phyloP scores from a whole-genome alignment of 495 filamentous ascomycete species.

The Daldinia concentrica region DNA sequence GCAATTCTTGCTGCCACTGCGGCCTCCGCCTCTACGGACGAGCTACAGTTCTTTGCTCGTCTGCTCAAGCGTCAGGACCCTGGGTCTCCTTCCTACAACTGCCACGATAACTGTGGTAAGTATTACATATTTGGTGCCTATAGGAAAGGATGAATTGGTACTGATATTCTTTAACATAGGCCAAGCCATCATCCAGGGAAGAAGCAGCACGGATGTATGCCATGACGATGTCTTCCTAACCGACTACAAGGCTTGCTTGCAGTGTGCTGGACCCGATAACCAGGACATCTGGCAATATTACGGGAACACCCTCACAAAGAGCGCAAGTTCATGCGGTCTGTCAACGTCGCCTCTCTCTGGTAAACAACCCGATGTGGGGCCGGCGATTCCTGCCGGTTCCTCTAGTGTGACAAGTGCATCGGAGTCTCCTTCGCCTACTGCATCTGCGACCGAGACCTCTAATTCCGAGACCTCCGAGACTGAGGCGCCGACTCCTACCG shows the following conservation, averaged over 20 bases:
- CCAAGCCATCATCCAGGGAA: constrained; percentile 52
- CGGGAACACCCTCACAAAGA: constrained; percentile 48
- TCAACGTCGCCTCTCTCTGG: constrained; percentile 51
- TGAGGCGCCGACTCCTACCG: constrained; percentile 10
- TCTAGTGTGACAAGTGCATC: constrained; percentile 1
- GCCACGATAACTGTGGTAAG: constrained; percentile 62
- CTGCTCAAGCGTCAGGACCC: constrained; percentile 52
- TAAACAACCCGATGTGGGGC: constrained; percentile 36
- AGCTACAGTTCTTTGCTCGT: constrained; percentile 29
- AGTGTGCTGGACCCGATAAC: constrained; percentile 57
- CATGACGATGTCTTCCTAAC: constrained; percentile 52
- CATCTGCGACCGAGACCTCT: constrained; percentile 4
- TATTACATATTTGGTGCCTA: neutral
- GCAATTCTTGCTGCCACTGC: constrained; percentile 30
- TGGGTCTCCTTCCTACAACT: constrained; percentile 57
- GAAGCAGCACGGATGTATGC: constrained; percentile 50
- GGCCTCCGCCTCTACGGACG: constrained; percentile 30
- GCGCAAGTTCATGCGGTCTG: constrained; percentile 53
- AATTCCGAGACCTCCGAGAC: neutral
- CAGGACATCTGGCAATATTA: constrained; percentile 57
- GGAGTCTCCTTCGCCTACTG: constrained; percentile 8
- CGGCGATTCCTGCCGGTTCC: constrained; percentile 32
- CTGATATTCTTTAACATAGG: constrained; percentile 42
- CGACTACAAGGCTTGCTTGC: constrained; percentile 54
- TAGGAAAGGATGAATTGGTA: neutral